Evolutionary conservation across 768 basidiomycete species (phyloP), one percentile per base, ranked within the genome.

Genomic region (Sporobolomyces phaffii): DNA sequence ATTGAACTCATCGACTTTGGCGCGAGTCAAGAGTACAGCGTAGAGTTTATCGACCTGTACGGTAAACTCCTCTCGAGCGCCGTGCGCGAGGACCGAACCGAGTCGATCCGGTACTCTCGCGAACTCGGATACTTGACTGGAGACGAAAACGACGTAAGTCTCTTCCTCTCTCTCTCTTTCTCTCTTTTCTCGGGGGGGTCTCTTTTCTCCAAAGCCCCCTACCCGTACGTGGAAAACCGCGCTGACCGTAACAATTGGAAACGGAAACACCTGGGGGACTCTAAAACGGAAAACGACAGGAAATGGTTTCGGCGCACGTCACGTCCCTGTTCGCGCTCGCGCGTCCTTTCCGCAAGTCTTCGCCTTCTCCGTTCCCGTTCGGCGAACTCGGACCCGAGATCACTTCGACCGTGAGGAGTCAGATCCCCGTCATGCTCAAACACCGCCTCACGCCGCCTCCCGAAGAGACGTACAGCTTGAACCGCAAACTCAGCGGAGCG

Each of bases 1-100:
- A 80, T 93, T 41, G 89, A 89, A 71, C 80, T 99, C 29, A 88
- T 99, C 58, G 96, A 99, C 78, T 98, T 98, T 74, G 96, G 96
- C 36, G 96, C 96, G 14, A 91, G 91, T 0, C 83, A 92, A 29
- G 86, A 85, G 72, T 99, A 97, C 78, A 82, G 84, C 0, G 84
- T 85, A 65, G 82, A 83, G 61, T 99, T 98, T 76, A 91, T 96
- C 79, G 88, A 92, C 76, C 81, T 80, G 60, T 99, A 93, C 91
- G 81, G 88, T 60, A 80, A 79, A 18, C 82, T 99, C n/a, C 83
- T 98, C n/a, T 81, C 82, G 62, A 86, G 90, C 0, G 92, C 91
- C 0, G 83, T 89, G 5, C 75, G 76, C 0, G 85, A 84, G 34
- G 88, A 96, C 77, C 78, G 83, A 31, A 79, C 81, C 8, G 84